A percentile compares a stretch with the other conserved stretches of the same genome.
These are phyloP conservation scores for Xylariaceae sp. DNA, from an alignment of 2,329 filamentous ascomycete species.

Conservation along the genomic window DNA sequence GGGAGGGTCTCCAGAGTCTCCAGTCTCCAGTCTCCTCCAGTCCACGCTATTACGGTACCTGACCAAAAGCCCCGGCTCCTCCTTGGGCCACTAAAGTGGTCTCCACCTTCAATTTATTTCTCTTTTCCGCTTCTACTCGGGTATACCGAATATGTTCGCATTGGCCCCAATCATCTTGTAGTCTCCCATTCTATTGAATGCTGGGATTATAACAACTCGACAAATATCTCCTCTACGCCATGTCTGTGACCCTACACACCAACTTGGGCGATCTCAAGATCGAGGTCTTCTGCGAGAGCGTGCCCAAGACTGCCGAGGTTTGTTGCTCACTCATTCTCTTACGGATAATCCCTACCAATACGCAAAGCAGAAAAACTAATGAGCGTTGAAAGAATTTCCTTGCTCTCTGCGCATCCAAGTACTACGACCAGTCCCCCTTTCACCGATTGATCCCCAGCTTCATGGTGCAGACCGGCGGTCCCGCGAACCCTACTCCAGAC, in stretches of 20 bases:
- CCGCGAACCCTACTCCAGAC: conserved; percentile 59
- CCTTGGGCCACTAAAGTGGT: not conserved
- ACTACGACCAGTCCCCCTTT: conserved; percentile 78
- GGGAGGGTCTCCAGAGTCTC: too few species aligned
- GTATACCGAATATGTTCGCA: not conserved
- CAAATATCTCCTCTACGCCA: conserved; percentile 40
- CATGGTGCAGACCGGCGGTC: conserved; percentile 79
- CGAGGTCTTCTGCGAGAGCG: conserved; percentile 93
- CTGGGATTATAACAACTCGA: not conserved
- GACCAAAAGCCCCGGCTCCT: too few species aligned
- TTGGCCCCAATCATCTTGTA: not conserved
- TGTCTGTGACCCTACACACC: conserved; percentile 83
- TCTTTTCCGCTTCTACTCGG: not conserved
- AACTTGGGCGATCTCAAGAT: conserved; percentile 90
- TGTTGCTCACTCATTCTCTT: conserved; percentile 27
- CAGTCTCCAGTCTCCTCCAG: too few species aligned
- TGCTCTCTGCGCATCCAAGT: conserved; percentile 79
- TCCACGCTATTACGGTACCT: too few species aligned
- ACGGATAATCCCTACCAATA: not conserved
- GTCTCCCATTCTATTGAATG: not conserved
- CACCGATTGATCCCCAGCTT: conserved; percentile 82
- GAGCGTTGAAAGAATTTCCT: conserved; percentile 74
- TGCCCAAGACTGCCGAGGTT: conserved; percentile 90
- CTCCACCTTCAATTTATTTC: not conserved
- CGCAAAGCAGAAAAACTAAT: conserved; percentile 24